phyloP scores from a whole-genome alignment of 2,329 filamentous ascomycete species.

The Ceratocystis ficicola region DNA sequence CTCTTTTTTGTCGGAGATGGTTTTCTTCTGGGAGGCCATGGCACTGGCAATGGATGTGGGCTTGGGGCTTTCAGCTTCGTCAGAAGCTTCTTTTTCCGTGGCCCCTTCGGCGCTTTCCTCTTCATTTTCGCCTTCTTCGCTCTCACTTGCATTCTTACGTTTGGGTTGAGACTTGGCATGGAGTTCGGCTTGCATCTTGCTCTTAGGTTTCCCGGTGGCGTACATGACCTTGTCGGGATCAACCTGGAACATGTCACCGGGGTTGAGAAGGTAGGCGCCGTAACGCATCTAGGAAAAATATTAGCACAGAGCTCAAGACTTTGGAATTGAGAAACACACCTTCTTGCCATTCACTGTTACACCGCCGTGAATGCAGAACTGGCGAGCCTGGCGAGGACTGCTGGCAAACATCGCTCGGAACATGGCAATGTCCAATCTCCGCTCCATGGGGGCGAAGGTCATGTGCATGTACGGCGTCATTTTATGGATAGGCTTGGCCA shows the following conservation, averaged over 20 bases:
- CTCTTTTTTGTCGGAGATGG: constrained; percentile 23
- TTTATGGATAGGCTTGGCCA: constrained; percentile 29
- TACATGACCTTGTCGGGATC: constrained; percentile 78
- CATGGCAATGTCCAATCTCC: constrained; percentile 84
- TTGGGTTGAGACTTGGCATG: constrained; percentile 17
- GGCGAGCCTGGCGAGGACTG: constrained; percentile 80
- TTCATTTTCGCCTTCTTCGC: constrained; percentile 26
- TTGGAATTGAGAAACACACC: constrained; percentile 37
- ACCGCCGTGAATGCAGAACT: constrained; percentile 84
- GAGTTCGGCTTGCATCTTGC: constrained; percentile 25
- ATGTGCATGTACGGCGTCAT: constrained; percentile 90
- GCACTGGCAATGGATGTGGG: constrained; percentile 27
- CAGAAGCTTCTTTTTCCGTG: constrained; percentile 27
- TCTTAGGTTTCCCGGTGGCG: constrained; percentile 67
- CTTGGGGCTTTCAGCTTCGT: constrained; percentile 24
- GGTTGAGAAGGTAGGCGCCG: constrained; percentile 87
- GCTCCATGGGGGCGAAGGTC: constrained; percentile 83
- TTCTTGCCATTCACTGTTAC: constrained; percentile 96
- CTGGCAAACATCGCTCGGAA: constrained; percentile 90
- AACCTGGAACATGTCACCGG: constrained; percentile 96
- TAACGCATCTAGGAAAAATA: constrained; percentile 59
- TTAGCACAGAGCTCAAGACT: neutral
- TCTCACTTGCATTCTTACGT: constrained; percentile 16
- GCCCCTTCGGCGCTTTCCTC: constrained; percentile 29
- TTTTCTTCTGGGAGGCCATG: constrained; percentile 28